Evolutionary conservation across 495 filamentous ascomycete genomes (phyloP), one percentile per base, ranked within the genome.

Genomic region (Aspergillus nidulans): DNA sequence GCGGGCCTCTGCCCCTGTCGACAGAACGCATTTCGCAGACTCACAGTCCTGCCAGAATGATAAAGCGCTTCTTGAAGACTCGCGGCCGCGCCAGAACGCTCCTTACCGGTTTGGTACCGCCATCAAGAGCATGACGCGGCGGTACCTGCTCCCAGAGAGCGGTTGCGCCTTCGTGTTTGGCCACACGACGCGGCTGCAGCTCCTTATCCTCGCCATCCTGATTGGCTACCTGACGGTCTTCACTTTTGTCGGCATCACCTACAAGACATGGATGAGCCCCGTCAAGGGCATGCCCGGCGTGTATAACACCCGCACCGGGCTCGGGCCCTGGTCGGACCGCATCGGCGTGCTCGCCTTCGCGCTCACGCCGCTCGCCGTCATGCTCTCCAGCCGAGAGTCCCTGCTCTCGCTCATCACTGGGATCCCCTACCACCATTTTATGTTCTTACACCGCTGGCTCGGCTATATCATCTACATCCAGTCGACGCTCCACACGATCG

Each of bases 401-500:
- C 67, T 87, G 2, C 77, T 88, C 4, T 81, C 77, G 1, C 53
- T 85, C 24, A 53, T 85, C 41, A 87, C 83, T 0, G 84, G 86
- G 6, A 66, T 87, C 4, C 83, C 85, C 0, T 87, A 88, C 58
- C 82, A 86, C 53, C 77, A 76, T 48, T 87, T 88, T 71, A 81
- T 85, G 69, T 87, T 88, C 65, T 69, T 89, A 21, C 85, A 87
- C 61, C 79, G 82, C 23, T 86, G 82, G 83, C 65, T 78, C 2
- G 85, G 85, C 1, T 80, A 81, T 39, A 79, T 87, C 54, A 86
- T 87, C 57, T 75, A 85, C 44, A 62, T 81, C 1, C 84, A 86
- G 52, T 73, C 76, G 12, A 67, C 77, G 36, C 66, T 88, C 6
- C 86, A 88, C 61, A 87, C 85, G 5, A 69, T 87, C n/a, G 75